These are phyloP conservation scores for Trichosphaerium sp. DNA, from an alignment of 78 protist genomes.

Conservation along the genomic window DNA sequence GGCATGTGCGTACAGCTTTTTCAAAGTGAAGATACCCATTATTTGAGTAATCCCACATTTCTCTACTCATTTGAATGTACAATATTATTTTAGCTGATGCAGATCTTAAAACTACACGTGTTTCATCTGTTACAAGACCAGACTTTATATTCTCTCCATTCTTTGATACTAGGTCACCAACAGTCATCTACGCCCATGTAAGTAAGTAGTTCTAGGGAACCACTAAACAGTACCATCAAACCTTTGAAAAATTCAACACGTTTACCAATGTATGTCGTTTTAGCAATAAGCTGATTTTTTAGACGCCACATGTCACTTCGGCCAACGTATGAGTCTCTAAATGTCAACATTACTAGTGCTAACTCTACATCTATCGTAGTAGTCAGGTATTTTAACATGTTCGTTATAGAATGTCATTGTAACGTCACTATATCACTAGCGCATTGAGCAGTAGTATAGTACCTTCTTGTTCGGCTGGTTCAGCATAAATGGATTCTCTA, in stretches of 20 bases:
- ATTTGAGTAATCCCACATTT: constrained; percentile 64
- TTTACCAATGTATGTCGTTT: constrained; percentile 16
- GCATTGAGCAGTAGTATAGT: too few relatives aligned
- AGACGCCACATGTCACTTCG: constrained; percentile 61
- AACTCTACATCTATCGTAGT: too few relatives aligned
- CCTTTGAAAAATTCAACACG: background rate
- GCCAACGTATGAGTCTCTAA: constrained; percentile 55
- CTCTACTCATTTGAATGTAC: constrained; percentile 52
- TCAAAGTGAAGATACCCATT: constrained; percentile 63
- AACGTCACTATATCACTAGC: too few relatives aligned
- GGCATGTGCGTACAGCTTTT: too few relatives aligned
- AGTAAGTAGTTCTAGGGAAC: background rate
- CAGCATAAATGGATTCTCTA: too few relatives aligned
- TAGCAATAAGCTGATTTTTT: constrained; percentile 16
- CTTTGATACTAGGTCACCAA: constrained; percentile 30
- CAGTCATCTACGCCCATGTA: background rate
- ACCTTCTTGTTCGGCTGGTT: too few relatives aligned
- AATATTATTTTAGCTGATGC: constrained; percentile 46
- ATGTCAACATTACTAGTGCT: constrained; percentile 2
- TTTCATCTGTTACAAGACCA: constrained; percentile 51
- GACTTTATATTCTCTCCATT: constrained; percentile 14
- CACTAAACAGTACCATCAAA: background rate
- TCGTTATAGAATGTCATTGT: too few relatives aligned
- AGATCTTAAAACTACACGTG: constrained; percentile 65
- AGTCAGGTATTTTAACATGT: too few relatives aligned